Evolutionary conservation across 306 rosid genomes (phyloP).

Genomic region (Begonia peltatifolia): DNA sequence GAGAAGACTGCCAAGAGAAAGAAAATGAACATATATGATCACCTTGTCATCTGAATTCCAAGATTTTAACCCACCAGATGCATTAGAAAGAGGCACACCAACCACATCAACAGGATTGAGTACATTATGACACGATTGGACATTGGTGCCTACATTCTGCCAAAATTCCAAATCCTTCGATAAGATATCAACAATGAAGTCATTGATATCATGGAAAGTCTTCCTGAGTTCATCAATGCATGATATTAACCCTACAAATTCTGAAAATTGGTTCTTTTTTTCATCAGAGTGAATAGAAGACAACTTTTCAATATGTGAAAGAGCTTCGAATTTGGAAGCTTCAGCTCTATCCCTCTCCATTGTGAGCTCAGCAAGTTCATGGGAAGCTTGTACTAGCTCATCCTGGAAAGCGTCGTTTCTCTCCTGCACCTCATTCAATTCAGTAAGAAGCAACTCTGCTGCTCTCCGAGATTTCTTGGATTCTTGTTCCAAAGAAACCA

Average conservation of each 20-base stretch:
- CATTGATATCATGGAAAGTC: slow-evolving; percentile 42
- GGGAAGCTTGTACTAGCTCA: slow-evolving; percentile 46
- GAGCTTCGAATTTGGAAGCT: slow-evolving; percentile 56
- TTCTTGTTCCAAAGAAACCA: slow-evolving; percentile 60
- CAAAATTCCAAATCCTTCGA: slow-evolving; percentile 42
- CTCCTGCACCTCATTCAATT: slow-evolving; percentile 94
- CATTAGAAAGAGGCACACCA: slow-evolving; percentile 22
- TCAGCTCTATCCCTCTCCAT: slow-evolving; percentile 56
- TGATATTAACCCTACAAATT: slow-evolving; percentile 52
- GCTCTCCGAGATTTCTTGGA: slow-evolving; percentile 76
- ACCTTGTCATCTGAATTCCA: slow-evolving; percentile 44
- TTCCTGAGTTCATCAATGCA: slow-evolving; percentile 41
- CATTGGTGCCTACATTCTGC: slow-evolving; percentile 45
- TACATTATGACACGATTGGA: slow-evolving; percentile 35
- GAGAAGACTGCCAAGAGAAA: not conserved
- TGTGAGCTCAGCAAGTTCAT: slow-evolving; percentile 47
- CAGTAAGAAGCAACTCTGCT: slow-evolving; percentile 82
- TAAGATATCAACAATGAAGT: slow-evolving; percentile 32
- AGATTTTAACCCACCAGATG: slow-evolving; percentile 17
- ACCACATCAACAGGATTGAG: slow-evolving; percentile 20
- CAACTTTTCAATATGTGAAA: slow-evolving; percentile 48
- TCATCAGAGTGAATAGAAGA: slow-evolving; percentile 37
- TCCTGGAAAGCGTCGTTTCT: slow-evolving; percentile 90
- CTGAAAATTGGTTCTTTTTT: slow-evolving; percentile 37
- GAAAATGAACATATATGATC: slow-evolving; percentile 4